Conservation (phyloP, 257 asterid genomes). For the Gentiana macrophylla region DNA sequence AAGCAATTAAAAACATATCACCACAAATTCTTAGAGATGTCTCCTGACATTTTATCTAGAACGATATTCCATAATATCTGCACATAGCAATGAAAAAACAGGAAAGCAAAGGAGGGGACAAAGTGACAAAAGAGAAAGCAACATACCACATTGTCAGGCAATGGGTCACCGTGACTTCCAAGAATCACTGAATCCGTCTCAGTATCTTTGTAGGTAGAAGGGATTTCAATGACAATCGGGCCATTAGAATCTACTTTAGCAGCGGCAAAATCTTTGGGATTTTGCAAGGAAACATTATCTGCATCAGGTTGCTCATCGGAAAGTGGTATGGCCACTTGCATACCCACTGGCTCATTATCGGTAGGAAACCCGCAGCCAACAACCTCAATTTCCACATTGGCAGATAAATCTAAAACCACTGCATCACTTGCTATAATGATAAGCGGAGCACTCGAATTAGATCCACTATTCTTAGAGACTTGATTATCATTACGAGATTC, state of each 20-base stretch:
- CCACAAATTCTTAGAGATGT: too few species aligned
- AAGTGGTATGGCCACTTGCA: not conserved
- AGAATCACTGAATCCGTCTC: slow-evolving; percentile 10
- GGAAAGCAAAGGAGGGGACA: too few species aligned
- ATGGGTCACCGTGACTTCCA: slow-evolving; percentile 5
- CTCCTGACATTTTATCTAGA: too few species aligned
- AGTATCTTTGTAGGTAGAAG: slow-evolving; percentile 1
- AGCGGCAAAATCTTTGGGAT: slow-evolving; percentile 1
- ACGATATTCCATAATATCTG: too few species aligned
- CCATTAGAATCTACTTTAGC: not conserved
- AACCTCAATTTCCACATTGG: slow-evolving; percentile 17
- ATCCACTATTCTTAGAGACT: slow-evolving; percentile 1
- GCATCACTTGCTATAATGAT: slow-evolving; percentile 6
- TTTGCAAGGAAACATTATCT: not conserved
- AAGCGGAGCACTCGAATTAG: slow-evolving; percentile 8
- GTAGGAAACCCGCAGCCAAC: slow-evolving; percentile 1
- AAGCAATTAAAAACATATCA: too few species aligned
- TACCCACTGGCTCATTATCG: slow-evolving; percentile 9
- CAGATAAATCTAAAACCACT: slow-evolving; percentile 7
- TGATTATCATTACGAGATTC: slow-evolving; percentile 20
- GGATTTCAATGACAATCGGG: slow-evolving; percentile 5
- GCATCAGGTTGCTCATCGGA: slow-evolving; percentile 17
- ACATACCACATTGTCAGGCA: slow-evolving; percentile 11
- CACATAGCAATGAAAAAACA: too few species aligned
- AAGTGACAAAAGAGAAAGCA: slow-evolving; percentile 3